phyloP scores from a whole-genome alignment of 1,284 basidiomycete species.

The Schizopora paradoxa region DNA sequence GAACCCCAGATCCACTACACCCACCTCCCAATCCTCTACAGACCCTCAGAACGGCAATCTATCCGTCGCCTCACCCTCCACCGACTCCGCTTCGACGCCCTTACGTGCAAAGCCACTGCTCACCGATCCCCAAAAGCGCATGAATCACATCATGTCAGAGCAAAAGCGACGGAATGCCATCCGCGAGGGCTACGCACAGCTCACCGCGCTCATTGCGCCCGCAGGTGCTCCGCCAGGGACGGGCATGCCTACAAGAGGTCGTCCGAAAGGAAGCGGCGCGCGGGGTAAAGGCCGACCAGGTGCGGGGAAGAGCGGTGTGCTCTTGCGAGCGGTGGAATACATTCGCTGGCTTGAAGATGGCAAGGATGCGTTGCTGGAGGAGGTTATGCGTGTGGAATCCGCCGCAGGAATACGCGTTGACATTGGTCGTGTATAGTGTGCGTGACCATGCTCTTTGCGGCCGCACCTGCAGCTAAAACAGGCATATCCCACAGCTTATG shows the following conservation, averaged over 20 bases:
- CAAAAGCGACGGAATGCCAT: slow-evolving; percentile 88
- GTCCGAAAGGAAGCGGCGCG: slow-evolving; percentile 65
- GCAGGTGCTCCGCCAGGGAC: slow-evolving; percentile 56
- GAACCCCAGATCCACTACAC: not conserved
- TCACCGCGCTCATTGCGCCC: slow-evolving; percentile 73
- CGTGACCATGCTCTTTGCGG: too few species aligned
- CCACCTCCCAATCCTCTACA: not conserved
- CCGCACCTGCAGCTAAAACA: too few species aligned
- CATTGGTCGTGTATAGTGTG: too few species aligned
- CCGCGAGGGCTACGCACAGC: slow-evolving; percentile 80
- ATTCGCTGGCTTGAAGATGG: slow-evolving; percentile 73
- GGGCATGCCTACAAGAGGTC: slow-evolving; percentile 69
- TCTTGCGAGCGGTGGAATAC: slow-evolving; percentile 77
- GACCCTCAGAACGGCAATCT: slow-evolving; percentile 9
- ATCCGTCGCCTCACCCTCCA: slow-evolving; percentile 20
- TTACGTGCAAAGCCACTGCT: slow-evolving; percentile 53
- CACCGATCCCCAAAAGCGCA: slow-evolving; percentile 80
- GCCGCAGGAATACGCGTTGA: slow-evolving; percentile 42
- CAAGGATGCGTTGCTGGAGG: slow-evolving; percentile 53
- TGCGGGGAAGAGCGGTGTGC: slow-evolving; percentile 77
- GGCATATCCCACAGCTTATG: too few species aligned
- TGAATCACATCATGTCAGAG: slow-evolving; percentile 92
- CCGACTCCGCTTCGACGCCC: slow-evolving; percentile 21
- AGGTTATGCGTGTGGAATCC: slow-evolving; percentile 57
- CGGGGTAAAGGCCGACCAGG: slow-evolving; percentile 36